A percentile compares a stretch with the other conserved stretches of the same genome.
These are phyloP conservation scores for Blastomyces gilchristii DNA, from an alignment of 2,329 filamentous ascomycete species.

Conservation along the genomic window DNA sequence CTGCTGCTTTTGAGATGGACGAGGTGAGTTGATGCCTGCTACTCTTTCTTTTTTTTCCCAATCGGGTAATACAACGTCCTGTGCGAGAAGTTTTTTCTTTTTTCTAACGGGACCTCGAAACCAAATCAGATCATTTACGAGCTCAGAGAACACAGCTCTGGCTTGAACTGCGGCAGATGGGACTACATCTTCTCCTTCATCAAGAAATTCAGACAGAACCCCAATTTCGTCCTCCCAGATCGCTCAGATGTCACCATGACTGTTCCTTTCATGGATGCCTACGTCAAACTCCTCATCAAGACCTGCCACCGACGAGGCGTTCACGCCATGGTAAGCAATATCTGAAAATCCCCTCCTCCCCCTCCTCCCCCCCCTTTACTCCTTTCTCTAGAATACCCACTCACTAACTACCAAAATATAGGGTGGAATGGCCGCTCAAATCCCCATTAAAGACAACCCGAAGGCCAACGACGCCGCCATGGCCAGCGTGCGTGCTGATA, in stretches of 20 bases:
- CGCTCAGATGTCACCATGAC: constrained; percentile 92
- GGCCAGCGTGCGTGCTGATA: constrained; percentile 86
- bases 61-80: background rate
- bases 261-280: constrained; percentile 94
- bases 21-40: constrained; percentile 46
- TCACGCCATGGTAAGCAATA: constrained; percentile 67
- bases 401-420: constrained; percentile 10
- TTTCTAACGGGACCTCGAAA: constrained; percentile 8
- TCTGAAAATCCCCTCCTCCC: background rate
- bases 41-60: background rate
- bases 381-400: background rate
- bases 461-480: constrained; percentile 88
- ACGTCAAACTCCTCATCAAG: constrained; percentile 94
- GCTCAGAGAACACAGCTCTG: constrained; percentile 88
- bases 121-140: constrained; percentile 77
- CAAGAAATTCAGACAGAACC: constrained; percentile 97
- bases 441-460: constrained; percentile 92
- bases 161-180: constrained; percentile 97
- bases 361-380: background rate
- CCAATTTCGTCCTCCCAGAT: constrained; percentile 86
- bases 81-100: background rate
- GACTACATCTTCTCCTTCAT: constrained; percentile 99
- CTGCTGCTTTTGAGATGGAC: constrained; percentile 98
- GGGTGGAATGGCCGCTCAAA: constrained; percentile 95
- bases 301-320: constrained; percentile 94